Conservation (phyloP, 2,329 filamentous ascomycete genomes). For the Akanthomyces dipterigenus region DNA sequence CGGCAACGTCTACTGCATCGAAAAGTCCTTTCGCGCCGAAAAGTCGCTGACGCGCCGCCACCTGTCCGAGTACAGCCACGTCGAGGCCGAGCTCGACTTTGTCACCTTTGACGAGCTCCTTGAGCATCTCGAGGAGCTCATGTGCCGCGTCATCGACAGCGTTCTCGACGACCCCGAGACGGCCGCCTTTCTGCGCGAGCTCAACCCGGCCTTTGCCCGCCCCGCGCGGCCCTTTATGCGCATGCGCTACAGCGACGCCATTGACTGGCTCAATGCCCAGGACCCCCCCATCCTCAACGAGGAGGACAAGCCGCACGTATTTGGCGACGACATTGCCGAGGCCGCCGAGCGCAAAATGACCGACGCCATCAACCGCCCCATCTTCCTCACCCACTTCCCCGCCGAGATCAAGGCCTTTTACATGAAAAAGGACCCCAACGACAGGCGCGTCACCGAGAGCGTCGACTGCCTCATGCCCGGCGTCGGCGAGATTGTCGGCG, state of each 20-base stretch:
- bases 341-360: conserved; percentile 96
- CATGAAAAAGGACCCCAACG: conserved; percentile 82
- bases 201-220: conserved; percentile 84
- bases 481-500: conserved; percentile 94
- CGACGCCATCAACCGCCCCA: conserved; percentile 89
- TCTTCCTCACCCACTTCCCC: conserved; percentile 96
- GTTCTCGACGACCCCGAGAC: conserved; percentile 67
- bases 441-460: conserved; percentile 81
- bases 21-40: conserved; percentile 97
- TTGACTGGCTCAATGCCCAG: conserved; percentile 86
- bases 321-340: conserved; percentile 97
- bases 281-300: conserved; percentile 78
- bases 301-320: conserved; percentile 80
- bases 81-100: conserved; percentile 94
- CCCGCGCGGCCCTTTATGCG: conserved; percentile 83
- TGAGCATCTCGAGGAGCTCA: conserved; percentile 74
- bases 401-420: conserved; percentile 98
- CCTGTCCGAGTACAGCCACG: conserved; percentile 91
- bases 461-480: conserved; percentile 85
- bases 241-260: conserved; percentile 92
- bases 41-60: conserved; percentile 93
- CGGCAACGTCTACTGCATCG: conserved; percentile 95
- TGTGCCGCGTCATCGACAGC: conserved; percentile 78
- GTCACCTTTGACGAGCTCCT: conserved; percentile 89
- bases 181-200: conserved; percentile 67